Evolutionary conservation across 768 basidiomycete genomes (phyloP).

Genomic region (Tylopilus intermedius): DNA sequence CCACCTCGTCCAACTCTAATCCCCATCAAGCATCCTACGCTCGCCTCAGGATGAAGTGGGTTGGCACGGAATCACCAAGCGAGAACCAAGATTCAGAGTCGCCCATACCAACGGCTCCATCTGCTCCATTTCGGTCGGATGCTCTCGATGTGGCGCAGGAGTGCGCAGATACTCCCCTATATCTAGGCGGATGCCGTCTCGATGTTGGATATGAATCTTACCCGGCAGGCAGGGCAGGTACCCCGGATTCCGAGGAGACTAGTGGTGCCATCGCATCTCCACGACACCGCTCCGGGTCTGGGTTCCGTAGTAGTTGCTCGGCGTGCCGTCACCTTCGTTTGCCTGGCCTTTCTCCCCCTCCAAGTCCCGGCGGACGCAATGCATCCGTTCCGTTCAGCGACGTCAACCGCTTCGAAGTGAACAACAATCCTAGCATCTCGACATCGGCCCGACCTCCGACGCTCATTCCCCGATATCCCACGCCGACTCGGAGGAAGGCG

Average conservation of each 20-base stretch:
- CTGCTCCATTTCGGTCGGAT: not conserved
- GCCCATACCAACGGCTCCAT: not conserved
- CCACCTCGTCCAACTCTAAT: not conserved
- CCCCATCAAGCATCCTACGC: not conserved
- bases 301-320: constrained; percentile 27
- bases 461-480: not conserved
- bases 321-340: constrained; percentile 24
- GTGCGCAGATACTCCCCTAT: not conserved
- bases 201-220: not conserved
- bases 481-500: constrained; percentile 7
- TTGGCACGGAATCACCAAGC: constrained; percentile 7
- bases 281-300: constrained; percentile 9
- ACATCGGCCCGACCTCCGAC: not conserved
- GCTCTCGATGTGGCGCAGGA: constrained; percentile 1
- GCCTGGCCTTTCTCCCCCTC: constrained; percentile 8
- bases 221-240: not conserved
- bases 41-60: constrained; percentile 19
- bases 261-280: not conserved
- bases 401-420: not conserved
- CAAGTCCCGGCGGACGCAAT: constrained; percentile 8
- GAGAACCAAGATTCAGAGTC: constrained; percentile 4
- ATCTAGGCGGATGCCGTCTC: constrained; percentile 1
- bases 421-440: not conserved
- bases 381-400: not conserved
- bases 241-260: constrained; percentile 16